Base-by-base conservation (phyloP, 75 land plant genomes). In the Ceratopteris richardii region DNA sequence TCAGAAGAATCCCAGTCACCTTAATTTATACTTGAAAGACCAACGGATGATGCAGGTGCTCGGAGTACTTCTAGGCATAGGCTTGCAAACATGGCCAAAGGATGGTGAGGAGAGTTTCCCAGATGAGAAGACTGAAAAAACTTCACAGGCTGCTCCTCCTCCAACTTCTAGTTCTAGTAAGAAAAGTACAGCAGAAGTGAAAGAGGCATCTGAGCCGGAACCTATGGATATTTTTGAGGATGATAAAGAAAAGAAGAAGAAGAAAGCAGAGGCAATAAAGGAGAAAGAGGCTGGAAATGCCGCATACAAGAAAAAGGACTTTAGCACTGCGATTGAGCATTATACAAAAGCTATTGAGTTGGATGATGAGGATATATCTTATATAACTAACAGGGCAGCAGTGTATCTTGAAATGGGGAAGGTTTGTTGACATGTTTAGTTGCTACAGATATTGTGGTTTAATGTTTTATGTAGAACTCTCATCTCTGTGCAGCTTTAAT, bases 211-310 rank as follows among this genome's bases (percentile, higher is more conserved):
- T 14, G 85, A 79, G 60, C 75, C 87, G 7, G 93, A 84, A 66
- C 84, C 83, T 2, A 84, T 84, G 97, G 88, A 84, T 12, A 51
- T 86, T 0, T n/a, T 72, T 0, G 86, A 61, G 10, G 88, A 87
- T 60, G 93, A 82, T 65, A 77, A 66, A 62, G 95, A 78, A 60
- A 56, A 18, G 22, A 82, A 69, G 69, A 50, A 68, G 36, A 76
- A 66, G 43, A 88, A 88, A 61, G 86, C 68, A 0, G 66, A 73
- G 54, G 98, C 98, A 0, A 60, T 78, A 63, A 83, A 81, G 58
- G 98, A 88, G 82, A 94, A 94, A 75, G 96, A 94, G 51, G 76
- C 71, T 2, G 98, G 98, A 6, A 94, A 94, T 81, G 98, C 86
- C 0, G 90, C 89, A 0, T 94, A 93, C 52, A 93, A 93, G 74